Evolutionary conservation across 1,139 yeast species (phyloP), one percentile per base, ranked within the genome.

Genomic region (Pichia sp.): DNA sequence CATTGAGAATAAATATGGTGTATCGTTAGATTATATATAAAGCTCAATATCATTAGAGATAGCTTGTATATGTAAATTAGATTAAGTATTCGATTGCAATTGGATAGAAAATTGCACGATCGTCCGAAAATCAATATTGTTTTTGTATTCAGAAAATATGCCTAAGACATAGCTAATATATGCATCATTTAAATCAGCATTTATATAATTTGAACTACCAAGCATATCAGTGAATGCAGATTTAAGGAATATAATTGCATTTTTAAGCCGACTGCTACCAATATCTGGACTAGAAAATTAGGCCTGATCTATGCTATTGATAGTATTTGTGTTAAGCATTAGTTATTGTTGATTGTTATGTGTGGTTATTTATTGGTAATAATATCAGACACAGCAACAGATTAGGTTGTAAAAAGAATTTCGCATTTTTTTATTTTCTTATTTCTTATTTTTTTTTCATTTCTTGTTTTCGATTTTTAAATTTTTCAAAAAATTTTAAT

Each of bases 121-220:
- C 13, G 25, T 40, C 9, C 38, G 43, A 12, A 50, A 50, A 16
- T 50, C 48, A 3, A 37, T 7, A 30, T 50, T 50, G n/a, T 44
- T 50, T 8, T 38, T 47, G 26, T 44, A 50, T 16, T 44, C 47
- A 15, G 46, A 27, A 27, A 15, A 47, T 23, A 50, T 20, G 8
- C 32, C 16, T 8, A 47, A 23, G 2, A 47, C 48, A 40, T 40
- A 45, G n/a, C n/a, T 29, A 18, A 50, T 44, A 18, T 43, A 43
- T 2, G 53, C 46, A 34, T 50, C 53, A 13, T 48, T 45, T 2
- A 38, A 12, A 26, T 46, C 40, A 4, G 42, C 45, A 20, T 44
- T 44, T 0, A 18, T 29, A 16, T 46, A 49, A n/a, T 44, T 42
- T 4, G 34, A 9, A 11, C 23, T 29, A 13, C 43, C 42, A 3